Evolutionary conservation across 352 stramenopile species (phyloP).

Genomic region (Phytophthora agathidicida): DNA sequence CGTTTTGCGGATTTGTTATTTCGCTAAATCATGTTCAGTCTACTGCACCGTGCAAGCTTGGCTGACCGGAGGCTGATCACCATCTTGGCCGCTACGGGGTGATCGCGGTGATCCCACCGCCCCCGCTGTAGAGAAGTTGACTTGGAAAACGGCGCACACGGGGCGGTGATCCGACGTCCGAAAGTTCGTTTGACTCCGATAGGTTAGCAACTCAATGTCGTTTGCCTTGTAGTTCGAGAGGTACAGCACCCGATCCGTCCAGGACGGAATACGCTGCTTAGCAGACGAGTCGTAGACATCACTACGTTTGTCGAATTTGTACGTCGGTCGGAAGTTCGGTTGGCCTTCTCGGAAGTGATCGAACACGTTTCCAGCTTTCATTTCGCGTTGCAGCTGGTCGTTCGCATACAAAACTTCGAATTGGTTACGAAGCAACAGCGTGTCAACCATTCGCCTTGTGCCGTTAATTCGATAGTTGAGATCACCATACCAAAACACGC

Average conservation of each 20-base stretch:
- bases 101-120: not conserved
- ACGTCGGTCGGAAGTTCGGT: constrained; percentile 94
- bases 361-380: constrained; percentile 86
- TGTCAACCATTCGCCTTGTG: constrained; percentile 89
- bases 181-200: constrained; percentile 71
- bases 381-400: constrained; percentile 92
- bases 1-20: too few relatives aligned
- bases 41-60: constrained; percentile 26
- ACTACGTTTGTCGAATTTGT: constrained; percentile 95
- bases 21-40: too few relatives aligned
- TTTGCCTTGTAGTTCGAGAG: constrained; percentile 56
- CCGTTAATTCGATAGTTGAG: constrained; percentile 95
- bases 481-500: constrained; percentile 94
- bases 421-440: constrained; percentile 69
- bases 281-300: constrained; percentile 94
- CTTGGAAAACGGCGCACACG: constrained; percentile 70
- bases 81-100: constrained; percentile 5
- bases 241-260: constrained; percentile 95
- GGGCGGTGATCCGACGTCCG: constrained; percentile 79
- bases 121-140: constrained; percentile 37
- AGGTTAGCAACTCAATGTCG: constrained; percentile 66
- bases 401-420: constrained; percentile 85
- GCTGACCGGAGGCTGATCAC: constrained; percentile 2
- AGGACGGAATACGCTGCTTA: constrained; percentile 95
- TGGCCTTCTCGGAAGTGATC: constrained; percentile 89